Conservation (phyloP, 768 basidiomycete species). For the Suillus placidus region DNA sequence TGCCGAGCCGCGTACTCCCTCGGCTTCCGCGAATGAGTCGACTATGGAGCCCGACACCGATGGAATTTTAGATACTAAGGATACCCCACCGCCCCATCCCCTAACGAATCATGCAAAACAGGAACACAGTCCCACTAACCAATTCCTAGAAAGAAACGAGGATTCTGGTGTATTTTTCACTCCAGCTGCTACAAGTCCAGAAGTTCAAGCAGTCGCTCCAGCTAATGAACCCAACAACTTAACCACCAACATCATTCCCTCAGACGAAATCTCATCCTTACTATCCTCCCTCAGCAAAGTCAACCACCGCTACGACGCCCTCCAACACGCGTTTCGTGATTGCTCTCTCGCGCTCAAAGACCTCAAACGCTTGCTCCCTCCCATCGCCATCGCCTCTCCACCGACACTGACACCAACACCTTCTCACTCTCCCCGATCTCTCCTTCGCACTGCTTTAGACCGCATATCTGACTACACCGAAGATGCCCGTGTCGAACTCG, state of each 20-base stretch:
- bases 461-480: constrained; percentile 76
- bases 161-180: neutral
- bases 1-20: neutral
- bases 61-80: neutral
- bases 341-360: constrained; percentile 69
- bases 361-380: constrained; percentile 41
- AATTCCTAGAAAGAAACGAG: neutral
- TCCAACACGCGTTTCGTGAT: constrained; percentile 67
- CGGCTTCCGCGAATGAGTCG: neutral
- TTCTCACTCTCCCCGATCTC: constrained; percentile 13
- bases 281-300: constrained; percentile 48
- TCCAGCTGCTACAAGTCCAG: neutral
- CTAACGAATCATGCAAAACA: neutral
- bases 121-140: neutral
- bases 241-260: neutral
- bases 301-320: constrained; percentile 57
- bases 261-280: constrained; percentile 37
- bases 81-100: neutral
- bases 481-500: constrained; percentile 80
- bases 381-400: constrained; percentile 7
- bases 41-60: neutral
- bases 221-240: neutral
- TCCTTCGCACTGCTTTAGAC: constrained; percentile 55
- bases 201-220: neutral
- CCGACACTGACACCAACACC: neutral